A percentile compares a stretch with the other conserved stretches of the same genome.
phyloP scores from a whole-genome alignment of 345 rosid species.

The Garcia nutans region DNA sequence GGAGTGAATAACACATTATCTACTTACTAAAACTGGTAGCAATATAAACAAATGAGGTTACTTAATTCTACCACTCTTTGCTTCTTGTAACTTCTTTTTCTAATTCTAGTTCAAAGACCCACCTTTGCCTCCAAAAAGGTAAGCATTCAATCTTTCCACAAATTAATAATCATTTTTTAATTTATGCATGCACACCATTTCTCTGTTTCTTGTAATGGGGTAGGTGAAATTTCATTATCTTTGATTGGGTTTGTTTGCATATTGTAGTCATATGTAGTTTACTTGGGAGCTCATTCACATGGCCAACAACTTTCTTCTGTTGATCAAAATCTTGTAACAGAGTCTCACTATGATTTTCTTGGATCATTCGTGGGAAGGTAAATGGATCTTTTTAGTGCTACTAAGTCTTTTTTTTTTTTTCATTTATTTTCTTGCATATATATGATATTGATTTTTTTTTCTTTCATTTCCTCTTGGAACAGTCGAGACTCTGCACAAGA shows the following conservation, averaged over 20 bases:
- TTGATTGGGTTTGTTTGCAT: not conserved
- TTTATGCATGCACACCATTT: not conserved
- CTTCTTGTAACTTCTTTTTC: conserved; percentile 30
- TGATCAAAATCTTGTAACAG: conserved; percentile 14
- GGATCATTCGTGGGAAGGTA: conserved; percentile 42
- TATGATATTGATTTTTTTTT: not conserved
- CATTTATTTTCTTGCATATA: not conserved
- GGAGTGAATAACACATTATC: not conserved
- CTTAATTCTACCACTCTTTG: conserved; percentile 15
- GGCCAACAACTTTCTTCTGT: not conserved
- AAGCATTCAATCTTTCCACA: conserved; percentile 16
- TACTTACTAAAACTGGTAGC: conserved; percentile 7
- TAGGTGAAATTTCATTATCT: not conserved
- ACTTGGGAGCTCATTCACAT: conserved; percentile 30
- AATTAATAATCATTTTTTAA: no score
- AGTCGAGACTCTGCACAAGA: conserved; percentile 21
- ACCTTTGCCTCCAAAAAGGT: conserved; percentile 50
- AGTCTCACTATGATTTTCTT: conserved; percentile 32
- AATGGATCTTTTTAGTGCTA: not conserved
- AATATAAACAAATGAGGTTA: conserved; percentile 27
- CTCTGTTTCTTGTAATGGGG: not conserved
- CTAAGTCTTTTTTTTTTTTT: not conserved
- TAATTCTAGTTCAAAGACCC: conserved; percentile 24
- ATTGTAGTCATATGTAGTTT: conserved; percentile 32
- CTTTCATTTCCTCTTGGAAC: not conserved